These are phyloP conservation scores for Penicillium herquei DNA, from an alignment of 495 filamentous ascomycete species.

Conservation along the genomic window DNA sequence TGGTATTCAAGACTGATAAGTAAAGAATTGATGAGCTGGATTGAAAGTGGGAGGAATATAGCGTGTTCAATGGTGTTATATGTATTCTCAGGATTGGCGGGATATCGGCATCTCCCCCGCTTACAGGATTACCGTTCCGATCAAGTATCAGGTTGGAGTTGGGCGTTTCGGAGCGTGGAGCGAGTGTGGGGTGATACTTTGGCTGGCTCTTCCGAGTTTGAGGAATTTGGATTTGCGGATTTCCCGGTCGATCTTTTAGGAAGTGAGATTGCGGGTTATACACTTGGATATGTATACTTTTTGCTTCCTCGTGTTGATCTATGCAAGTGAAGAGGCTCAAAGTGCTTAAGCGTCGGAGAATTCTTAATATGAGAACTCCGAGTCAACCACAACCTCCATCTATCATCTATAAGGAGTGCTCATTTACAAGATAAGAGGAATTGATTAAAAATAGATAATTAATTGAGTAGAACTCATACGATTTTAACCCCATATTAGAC, in stretches of 20 bases:
- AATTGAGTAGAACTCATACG: not conserved
- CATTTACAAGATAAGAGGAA: not conserved
- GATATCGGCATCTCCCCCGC: slow-evolving; percentile 13
- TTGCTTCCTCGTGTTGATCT: not conserved
- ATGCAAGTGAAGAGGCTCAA: not conserved
- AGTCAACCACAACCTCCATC: not conserved
- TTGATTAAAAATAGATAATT: too few relatives aligned
- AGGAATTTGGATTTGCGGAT: slow-evolving; percentile 2
- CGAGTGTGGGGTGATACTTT: slow-evolving; percentile 14
- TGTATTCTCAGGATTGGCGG: slow-evolving; percentile 6
- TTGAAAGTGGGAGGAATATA: not conserved
- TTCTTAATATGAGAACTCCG: not conserved
- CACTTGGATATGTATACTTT: not conserved
- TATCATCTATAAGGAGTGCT: not conserved
- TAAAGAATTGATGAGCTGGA: not conserved
- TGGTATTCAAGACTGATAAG: not conserved
- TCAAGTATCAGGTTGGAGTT: slow-evolving; percentile 9
- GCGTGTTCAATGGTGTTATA: slow-evolving; percentile 6
- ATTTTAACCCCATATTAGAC: not conserved
- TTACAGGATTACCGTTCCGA: slow-evolving; percentile 20
- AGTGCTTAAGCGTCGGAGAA: not conserved
- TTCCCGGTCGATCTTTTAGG: slow-evolving; percentile 8
- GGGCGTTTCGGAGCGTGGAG: slow-evolving; percentile 23
- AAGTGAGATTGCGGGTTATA: too few relatives aligned
- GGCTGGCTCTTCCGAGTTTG: slow-evolving; percentile 12